Evolutionary conservation across 257 asterid genomes (phyloP).

Genomic region (Solanum corneliomulleri): DNA sequence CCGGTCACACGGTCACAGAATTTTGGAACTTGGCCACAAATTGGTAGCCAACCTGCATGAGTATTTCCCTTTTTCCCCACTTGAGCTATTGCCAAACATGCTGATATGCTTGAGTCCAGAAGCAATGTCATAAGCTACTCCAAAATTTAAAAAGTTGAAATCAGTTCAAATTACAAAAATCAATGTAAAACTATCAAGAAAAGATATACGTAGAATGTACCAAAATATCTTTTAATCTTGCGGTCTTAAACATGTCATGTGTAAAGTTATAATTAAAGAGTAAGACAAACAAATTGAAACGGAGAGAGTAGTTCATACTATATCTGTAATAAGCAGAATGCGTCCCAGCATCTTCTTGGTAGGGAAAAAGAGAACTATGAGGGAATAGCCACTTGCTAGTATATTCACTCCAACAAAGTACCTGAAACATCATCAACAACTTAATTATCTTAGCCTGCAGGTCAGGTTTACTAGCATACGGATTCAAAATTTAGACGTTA

Average conservation of each 20-base stretch:
- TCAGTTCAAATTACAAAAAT: neutral
- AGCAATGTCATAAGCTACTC: slow-evolving; percentile 44
- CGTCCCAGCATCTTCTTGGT: slow-evolving; percentile 31
- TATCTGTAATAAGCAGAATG: slow-evolving; percentile 44
- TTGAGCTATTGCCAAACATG: slow-evolving; percentile 57
- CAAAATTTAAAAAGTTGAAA: neutral
- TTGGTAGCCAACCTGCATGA: slow-evolving; percentile 87
- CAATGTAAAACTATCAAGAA: neutral
- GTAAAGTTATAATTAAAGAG: too few species aligned
- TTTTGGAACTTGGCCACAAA: slow-evolving; percentile 77
- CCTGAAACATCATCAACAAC: slow-evolving; percentile 17
- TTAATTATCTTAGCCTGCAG: neutral
- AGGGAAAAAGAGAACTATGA: slow-evolving; percentile 45
- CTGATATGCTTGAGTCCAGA: slow-evolving; percentile 70
- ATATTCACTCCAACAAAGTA: slow-evolving; percentile 59
- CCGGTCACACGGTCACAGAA: slow-evolving; percentile 53
- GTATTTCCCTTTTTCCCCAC: slow-evolving; percentile 67
- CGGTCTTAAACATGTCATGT: neutral
- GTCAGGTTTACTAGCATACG: neutral
- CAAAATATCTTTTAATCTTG: neutral
- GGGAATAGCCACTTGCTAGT: slow-evolving; percentile 48
- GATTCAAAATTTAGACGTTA: neutral
- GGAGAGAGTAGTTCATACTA: slow-evolving; percentile 23
- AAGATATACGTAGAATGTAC: neutral
- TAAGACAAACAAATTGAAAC: neutral